Percentiles rank a stretch among this genome's conserved stretches.
Conservation (phyloP, 176 grass and related monocot species). For the Musa acuminata region DNA sequence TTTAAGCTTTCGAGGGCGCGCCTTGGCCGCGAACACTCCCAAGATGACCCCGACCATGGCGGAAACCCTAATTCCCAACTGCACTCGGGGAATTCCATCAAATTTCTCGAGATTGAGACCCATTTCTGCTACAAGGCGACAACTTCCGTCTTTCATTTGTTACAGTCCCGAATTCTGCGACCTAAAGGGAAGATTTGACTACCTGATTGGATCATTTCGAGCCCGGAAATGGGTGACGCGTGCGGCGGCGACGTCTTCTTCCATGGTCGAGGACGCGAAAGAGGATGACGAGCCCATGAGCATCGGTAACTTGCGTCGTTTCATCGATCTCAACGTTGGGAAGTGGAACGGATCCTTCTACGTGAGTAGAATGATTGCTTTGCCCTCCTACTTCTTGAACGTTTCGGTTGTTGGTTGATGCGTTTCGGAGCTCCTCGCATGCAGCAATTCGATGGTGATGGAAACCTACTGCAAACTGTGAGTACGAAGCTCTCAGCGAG, state of each 20-base stretch:
- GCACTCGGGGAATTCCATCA: conserved; percentile 21
- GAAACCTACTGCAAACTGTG: conserved; percentile 52
- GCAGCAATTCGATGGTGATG: conserved; percentile 87
- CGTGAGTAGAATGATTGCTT: conserved; percentile 22
- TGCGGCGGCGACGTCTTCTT: conserved; percentile 29
- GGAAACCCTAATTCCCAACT: conserved; percentile 36
- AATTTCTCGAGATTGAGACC: conserved; percentile 6
- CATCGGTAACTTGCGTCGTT: conserved; percentile 61
- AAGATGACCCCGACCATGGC: conserved; percentile 32
- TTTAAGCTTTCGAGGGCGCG: not conserved
- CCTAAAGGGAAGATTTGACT: not conserved
- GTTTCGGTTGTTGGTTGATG: not conserved
- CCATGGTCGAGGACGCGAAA: conserved; percentile 11
- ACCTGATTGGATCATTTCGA: conserved; percentile 14
- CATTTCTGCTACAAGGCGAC: not conserved
- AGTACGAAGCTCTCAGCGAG: conserved; percentile 65
- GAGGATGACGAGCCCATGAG: conserved; percentile 52
- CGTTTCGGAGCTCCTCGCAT: conserved; percentile 11
- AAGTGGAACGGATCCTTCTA: conserved; percentile 83
- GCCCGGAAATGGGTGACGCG: conserved; percentile 16
- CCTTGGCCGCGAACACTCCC: not conserved
- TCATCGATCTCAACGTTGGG: conserved; percentile 68
- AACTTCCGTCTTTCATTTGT: not conserved
- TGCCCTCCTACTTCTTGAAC: not conserved
- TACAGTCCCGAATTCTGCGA: not conserved